These are phyloP conservation scores for Zygosaccharomyces pseudobailii DNA, from an alignment of 1,139 yeast genomes.

Conservation along the genomic window DNA sequence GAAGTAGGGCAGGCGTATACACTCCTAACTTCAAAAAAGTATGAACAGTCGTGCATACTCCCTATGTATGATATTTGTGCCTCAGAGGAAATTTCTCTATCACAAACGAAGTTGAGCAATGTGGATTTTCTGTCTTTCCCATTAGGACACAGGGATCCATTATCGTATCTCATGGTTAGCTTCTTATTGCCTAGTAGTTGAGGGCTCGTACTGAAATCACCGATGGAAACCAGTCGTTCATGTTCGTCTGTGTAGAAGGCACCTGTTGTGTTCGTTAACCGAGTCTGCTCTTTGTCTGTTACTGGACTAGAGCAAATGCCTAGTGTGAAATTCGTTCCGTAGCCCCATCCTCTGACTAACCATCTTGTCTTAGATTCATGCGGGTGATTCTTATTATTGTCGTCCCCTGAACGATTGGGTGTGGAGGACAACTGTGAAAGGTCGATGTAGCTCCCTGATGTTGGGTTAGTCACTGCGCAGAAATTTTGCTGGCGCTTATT, in stretches of 20 bases:
- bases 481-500: constrained; percentile 15
- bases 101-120: constrained; percentile 71
- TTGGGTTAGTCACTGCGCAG: constrained; percentile 33
- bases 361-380: constrained; percentile 37
- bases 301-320: constrained; percentile 67
- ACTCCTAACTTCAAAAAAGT: constrained; percentile 79
- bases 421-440: constrained; percentile 30
- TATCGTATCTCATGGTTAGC: constrained; percentile 61
- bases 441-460: constrained; percentile 32
- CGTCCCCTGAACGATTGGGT: constrained; percentile 21
- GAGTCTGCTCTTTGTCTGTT: constrained; percentile 29
- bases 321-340: constrained; percentile 68
- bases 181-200: constrained; percentile 45
- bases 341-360: constrained; percentile 68
- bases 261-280: constrained; percentile 50
- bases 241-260: constrained; percentile 58
- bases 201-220: constrained; percentile 57
- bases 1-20: constrained; percentile 87
- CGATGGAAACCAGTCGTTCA: constrained; percentile 50
- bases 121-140: constrained; percentile 56
- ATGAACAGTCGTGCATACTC: constrained; percentile 68
- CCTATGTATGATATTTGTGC: constrained; percentile 73
- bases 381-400: constrained; percentile 2
- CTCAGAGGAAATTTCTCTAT: constrained; percentile 61
- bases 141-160: constrained; percentile 65